These are phyloP conservation scores for Leccinum griseonigrum DNA, from an alignment of 1,284 basidiomycete genomes.

Conservation along the genomic window DNA sequence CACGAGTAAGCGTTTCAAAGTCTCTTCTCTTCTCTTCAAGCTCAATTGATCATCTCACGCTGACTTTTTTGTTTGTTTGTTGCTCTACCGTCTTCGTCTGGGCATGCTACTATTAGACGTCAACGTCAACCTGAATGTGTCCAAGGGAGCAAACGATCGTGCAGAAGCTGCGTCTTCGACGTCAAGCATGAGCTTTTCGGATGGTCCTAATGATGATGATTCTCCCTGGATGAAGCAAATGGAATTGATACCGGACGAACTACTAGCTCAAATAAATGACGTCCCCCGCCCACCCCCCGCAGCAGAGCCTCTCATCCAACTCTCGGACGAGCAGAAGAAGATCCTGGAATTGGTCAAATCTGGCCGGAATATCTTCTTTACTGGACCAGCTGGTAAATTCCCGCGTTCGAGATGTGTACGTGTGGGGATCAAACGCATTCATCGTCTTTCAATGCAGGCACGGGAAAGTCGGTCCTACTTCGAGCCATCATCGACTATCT, in stretches of 20 bases:
- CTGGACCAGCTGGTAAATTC: conserved; percentile 66
- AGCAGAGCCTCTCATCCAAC: conserved; percentile 17
- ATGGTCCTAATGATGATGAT: not conserved
- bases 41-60: not conserved
- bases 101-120: conserved; percentile 13
- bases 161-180: conserved; percentile 1
- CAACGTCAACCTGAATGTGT: conserved; percentile 24
- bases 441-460: conserved; percentile 44
- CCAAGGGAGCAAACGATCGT: conserved; percentile 2
- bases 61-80: not conserved
- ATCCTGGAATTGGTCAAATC: conserved; percentile 55
- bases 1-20: conserved; percentile 16
- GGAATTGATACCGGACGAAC: not conserved
- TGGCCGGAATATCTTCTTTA: conserved; percentile 76
- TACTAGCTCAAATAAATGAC: not conserved
- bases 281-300: conserved; percentile 1
- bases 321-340: conserved; percentile 54
- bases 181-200: conserved; percentile 3
- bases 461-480: conserved; percentile 78
- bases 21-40: not conserved
- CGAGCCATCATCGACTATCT: conserved; percentile 64
- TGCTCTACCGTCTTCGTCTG: not conserved
- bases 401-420: not conserved
- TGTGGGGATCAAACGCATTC: conserved; percentile 4
- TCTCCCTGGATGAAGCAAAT: not conserved